phyloP scores from a whole-genome alignment of 225 moss, liverwort and hornwort genomes.

The Rhytidiadelphus loreus region DNA sequence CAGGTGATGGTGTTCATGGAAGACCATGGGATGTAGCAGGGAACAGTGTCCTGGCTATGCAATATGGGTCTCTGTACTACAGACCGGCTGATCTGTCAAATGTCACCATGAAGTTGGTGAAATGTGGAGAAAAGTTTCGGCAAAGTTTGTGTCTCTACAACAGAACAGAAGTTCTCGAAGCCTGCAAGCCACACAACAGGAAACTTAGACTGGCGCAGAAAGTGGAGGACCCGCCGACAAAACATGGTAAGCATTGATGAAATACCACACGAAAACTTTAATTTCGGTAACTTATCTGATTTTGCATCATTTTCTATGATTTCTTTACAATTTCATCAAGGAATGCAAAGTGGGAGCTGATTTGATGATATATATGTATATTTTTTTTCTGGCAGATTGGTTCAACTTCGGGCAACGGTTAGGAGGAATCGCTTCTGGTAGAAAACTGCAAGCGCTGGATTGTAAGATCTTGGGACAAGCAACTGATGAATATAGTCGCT shows the following conservation, averaged over 20 bases:
- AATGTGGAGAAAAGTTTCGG: conserved; percentile 35
- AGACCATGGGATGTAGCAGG: conserved; percentile 43
- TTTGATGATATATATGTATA: not conserved
- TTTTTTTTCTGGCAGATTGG: conserved; percentile 7
- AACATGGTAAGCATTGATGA: conserved; percentile 11
- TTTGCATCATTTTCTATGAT: not conserved
- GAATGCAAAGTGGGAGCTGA: not conserved
- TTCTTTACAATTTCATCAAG: not conserved
- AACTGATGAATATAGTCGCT: conserved; percentile 19
- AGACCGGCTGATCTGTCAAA: conserved; percentile 59
- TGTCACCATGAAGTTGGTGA: conserved; percentile 49
- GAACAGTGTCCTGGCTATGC: conserved; percentile 65
- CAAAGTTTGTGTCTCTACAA: conserved; percentile 53
- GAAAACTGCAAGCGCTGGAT: conserved; percentile 19
- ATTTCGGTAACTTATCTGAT: not conserved
- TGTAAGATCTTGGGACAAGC: conserved; percentile 34
- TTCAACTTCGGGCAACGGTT: conserved; percentile 26
- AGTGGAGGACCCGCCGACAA: not conserved
- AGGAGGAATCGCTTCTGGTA: not conserved
- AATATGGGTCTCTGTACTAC: conserved; percentile 68
- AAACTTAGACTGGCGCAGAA: conserved; percentile 36
- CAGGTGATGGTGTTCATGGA: conserved; percentile 40
- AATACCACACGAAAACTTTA: not conserved
- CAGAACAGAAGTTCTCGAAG: conserved; percentile 35
- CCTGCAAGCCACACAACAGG: conserved; percentile 49